Base-by-base conservation (phyloP, 2,329 filamentous ascomycete species). In the Cercospora beticola region DNA sequence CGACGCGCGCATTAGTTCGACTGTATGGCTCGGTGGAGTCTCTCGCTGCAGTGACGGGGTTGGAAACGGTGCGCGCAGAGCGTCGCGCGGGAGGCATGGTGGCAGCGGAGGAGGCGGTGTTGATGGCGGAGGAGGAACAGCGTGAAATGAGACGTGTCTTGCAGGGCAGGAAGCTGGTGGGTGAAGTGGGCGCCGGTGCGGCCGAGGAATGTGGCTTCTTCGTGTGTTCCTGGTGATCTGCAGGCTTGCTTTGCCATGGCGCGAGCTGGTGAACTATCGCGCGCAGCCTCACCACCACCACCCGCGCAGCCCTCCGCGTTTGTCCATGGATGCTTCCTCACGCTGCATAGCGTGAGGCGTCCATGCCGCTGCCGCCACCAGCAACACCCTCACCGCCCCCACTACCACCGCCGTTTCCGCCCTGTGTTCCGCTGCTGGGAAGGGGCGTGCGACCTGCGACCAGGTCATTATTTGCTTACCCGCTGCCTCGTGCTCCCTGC, bases 81-180 rank as follows among this genome's bases (percentile, higher is more conserved):
- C 77, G 76, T 61, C 77, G 75, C 30, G 73, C 69, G 14, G 77
- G 74, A 61, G 78, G 77, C 78, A 79, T 79, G 68, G 21, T 70
- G 65, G 54, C 23, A 49, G 43, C 33, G 40, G 52, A 26, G 28
- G 65, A 49, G 59, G 62, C 12, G 36, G 16, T 30, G 23, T 33
- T 60, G 59, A n/a, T 28, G 63, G 60, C 14, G 36, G 40, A 58
- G 26, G 18, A 33, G 33, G 33, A 18, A 61, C 49, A 30, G 43
- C 36, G 36, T 65, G 6, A 31, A 33, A 36, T 21, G 43, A 28
- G 43, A 59, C 26, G 40, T 43, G 49, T 59, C 30, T 60, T 26
- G 56, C 23, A 59, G 40, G 65, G 49, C 31, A 3, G 33, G 23
- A 14, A 31, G 46, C 40, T 43, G 52, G 58, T 46, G 23, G 60